phyloP scores from a whole-genome alignment of 2,329 filamentous ascomycete species.

The Cercospora sojina region DNA sequence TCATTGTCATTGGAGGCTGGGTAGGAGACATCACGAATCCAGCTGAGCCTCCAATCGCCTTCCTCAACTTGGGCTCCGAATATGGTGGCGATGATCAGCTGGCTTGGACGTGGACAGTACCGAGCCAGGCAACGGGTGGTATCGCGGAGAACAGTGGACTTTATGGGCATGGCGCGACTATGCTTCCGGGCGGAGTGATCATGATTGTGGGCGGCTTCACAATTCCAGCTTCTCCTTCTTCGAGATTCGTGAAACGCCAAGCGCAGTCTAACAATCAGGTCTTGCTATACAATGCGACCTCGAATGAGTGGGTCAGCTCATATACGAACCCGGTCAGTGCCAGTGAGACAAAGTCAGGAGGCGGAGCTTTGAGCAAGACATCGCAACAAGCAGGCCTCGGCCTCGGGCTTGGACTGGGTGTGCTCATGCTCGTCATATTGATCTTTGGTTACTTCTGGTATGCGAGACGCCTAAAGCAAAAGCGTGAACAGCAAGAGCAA shows the following conservation, averaged over 20 bases:
- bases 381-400: conserved; percentile 50
- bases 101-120: conserved; percentile 70
- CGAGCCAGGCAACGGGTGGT: conserved; percentile 49
- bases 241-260: conserved; percentile 39
- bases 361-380: conserved; percentile 43
- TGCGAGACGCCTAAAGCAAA: conserved; percentile 41
- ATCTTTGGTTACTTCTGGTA: conserved; percentile 51
- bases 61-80: conserved; percentile 72
- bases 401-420: conserved; percentile 47
- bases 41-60: conserved; percentile 75
- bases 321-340: conserved; percentile 49
- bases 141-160: conserved; percentile 50
- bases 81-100: conserved; percentile 56
- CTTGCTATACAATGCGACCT: conserved; percentile 62
- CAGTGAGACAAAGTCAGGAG: neutral
- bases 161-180: conserved; percentile 61
- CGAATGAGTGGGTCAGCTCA: conserved; percentile 56
- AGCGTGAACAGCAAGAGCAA: conserved; percentile 52
- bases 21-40: conserved; percentile 75
- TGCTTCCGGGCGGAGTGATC: conserved; percentile 62
- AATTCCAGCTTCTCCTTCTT: conserved; percentile 45
- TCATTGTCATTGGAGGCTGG: conserved; percentile 88
- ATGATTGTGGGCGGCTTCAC: conserved; percentile 60
- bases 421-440: conserved; percentile 44
- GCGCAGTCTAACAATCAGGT: conserved; percentile 40